Evolutionary conservation across 2,329 filamentous ascomycete genomes (phyloP).

Genomic region (Penicillium thymicola): DNA sequence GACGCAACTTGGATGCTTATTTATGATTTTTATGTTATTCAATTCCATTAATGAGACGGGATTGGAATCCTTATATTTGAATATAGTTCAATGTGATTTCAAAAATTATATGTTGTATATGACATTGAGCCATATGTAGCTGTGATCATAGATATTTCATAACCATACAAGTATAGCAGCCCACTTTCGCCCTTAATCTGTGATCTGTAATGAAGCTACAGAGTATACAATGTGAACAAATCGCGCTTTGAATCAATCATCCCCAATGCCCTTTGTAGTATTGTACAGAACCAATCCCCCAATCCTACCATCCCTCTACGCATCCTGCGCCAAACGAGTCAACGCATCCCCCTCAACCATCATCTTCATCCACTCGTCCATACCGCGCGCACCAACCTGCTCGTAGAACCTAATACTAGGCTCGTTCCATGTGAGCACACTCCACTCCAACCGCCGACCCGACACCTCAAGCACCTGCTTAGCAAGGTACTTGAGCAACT

Average conservation of each 20-base stretch:
- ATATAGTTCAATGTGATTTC: not conserved
- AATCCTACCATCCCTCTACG: not conserved
- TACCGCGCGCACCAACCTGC: constrained; percentile 42
- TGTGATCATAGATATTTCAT: not conserved
- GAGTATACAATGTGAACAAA: not conserved
- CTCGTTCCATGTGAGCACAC: constrained; percentile 88
- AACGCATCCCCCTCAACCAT: constrained; percentile 48
- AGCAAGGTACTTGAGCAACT: constrained; percentile 72
- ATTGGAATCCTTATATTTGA: not conserved
- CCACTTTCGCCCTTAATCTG: not conserved
- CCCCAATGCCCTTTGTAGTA: not conserved
- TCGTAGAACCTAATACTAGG: constrained; percentile 84
- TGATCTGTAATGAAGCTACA: not conserved
- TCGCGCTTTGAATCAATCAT: not conserved
- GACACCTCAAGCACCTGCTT: constrained; percentile 69
- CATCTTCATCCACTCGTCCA: constrained; percentile 52
- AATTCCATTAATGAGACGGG: not conserved
- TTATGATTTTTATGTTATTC: too few relatives aligned
- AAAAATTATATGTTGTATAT: not conserved
- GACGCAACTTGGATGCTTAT: not conserved
- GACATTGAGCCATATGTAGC: not conserved
- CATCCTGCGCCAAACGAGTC: constrained; percentile 38
- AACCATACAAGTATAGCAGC: not conserved
- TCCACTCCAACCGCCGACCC: constrained; percentile 82
- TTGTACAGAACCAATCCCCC: not conserved